Conservation (phyloP, 768 basidiomycete species). For the Boletus barrowsii region DNA sequence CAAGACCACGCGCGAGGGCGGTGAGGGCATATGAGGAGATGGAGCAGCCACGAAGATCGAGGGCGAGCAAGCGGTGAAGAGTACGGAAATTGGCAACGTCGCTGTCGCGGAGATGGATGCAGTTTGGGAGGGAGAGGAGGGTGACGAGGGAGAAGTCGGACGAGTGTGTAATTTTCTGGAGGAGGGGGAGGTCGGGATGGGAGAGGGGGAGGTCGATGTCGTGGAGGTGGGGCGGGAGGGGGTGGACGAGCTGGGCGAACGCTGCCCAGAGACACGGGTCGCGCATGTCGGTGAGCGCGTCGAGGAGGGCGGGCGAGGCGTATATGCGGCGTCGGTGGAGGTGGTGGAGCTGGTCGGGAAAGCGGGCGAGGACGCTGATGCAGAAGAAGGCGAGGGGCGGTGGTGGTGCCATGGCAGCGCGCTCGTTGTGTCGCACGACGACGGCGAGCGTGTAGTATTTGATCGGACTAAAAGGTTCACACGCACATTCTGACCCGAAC, state of each 20-base stretch:
- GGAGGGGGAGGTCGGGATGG: slow-evolving; percentile 50
- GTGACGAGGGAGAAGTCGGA: slow-evolving; percentile 62
- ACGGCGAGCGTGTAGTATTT: not conserved
- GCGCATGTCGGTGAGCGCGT: slow-evolving; percentile 31
- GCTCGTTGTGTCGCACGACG: not conserved
- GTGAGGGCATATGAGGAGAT: slow-evolving; percentile 54
- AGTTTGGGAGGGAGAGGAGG: slow-evolving; percentile 55
- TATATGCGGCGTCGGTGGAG: slow-evolving; percentile 39
- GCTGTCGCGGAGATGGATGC: slow-evolving; percentile 55
- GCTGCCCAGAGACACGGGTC: slow-evolving; percentile 64
- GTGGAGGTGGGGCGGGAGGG: slow-evolving; percentile 41
- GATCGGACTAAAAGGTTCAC: slow-evolving; percentile 9
- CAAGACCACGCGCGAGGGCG: slow-evolving; percentile 48
- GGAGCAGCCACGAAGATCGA: slow-evolving; percentile 59
- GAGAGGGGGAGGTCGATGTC: slow-evolving; percentile 48
- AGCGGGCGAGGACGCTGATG: slow-evolving; percentile 40
- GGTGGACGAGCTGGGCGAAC: slow-evolving; percentile 56
- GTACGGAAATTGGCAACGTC: slow-evolving; percentile 47
- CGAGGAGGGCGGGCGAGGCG: slow-evolving; percentile 41
- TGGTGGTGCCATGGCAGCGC: slow-evolving; percentile 16
- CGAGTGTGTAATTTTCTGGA: slow-evolving; percentile 56
- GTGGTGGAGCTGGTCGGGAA: slow-evolving; percentile 35
- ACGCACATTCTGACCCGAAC: slow-evolving; percentile 7
- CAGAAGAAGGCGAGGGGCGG: slow-evolving; percentile 57
- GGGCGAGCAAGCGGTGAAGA: slow-evolving; percentile 54